Conservation (phyloP, 2,329 filamentous ascomycete genomes). For the Fusarium annulatum region DNA sequence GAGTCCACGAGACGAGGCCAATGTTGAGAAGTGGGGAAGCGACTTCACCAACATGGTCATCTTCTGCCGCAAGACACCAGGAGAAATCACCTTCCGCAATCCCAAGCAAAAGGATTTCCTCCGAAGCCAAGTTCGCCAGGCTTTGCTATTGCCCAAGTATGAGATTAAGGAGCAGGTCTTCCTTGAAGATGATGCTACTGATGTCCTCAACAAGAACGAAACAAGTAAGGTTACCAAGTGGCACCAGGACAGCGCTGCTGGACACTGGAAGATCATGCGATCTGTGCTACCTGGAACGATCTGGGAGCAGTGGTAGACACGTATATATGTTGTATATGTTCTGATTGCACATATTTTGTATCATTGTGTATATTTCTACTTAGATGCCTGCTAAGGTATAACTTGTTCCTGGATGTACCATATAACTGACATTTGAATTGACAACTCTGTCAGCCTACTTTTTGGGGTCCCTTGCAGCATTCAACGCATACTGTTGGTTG, state of each 20-base stretch:
- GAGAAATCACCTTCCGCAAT: constrained; percentile 71
- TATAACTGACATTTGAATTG: not conserved
- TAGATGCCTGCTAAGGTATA: constrained; percentile 1
- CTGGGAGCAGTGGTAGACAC: constrained; percentile 81
- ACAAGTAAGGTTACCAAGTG: constrained; percentile 74
- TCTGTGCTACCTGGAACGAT: constrained; percentile 79
- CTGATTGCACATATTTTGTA: not conserved
- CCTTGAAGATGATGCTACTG: constrained; percentile 57
- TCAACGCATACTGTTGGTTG: constrained; percentile 45
- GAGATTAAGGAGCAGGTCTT: constrained; percentile 71
- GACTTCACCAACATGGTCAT: constrained; percentile 98
- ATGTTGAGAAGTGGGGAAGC: constrained; percentile 59
- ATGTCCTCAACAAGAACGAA: constrained; percentile 70
- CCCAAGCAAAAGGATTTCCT: constrained; percentile 75
- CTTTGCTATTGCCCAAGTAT: constrained; percentile 77
- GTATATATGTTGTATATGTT: not conserved
- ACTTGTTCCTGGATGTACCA: not conserved
- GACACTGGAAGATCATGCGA: constrained; percentile 95
- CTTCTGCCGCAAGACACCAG: constrained; percentile 79
- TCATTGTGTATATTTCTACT: constrained; percentile 13
- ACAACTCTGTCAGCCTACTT: not conserved
- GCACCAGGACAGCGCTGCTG: constrained; percentile 80
- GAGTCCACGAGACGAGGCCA: constrained; percentile 62
- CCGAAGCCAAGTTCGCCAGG: constrained; percentile 74
- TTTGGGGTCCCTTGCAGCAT: constrained; percentile 41